phyloP scores from a whole-genome alignment of 1,139 yeast genomes.

The Yamadazyma mexicana region DNA sequence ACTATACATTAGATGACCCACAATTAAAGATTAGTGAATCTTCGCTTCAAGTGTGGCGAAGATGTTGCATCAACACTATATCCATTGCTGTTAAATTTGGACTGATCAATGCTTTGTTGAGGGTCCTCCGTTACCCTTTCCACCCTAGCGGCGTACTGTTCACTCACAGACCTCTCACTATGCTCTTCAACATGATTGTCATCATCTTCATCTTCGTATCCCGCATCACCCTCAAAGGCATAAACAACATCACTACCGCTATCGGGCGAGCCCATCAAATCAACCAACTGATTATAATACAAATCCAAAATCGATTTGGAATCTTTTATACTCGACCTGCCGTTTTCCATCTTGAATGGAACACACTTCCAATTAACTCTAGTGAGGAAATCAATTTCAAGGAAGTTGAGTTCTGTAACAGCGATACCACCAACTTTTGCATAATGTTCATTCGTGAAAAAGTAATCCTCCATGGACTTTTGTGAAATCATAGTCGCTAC shows the following conservation, averaged over 20 bases:
- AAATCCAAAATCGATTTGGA: conserved; percentile 52
- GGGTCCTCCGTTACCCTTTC: too few species aligned
- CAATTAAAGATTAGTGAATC: conserved; percentile 13
- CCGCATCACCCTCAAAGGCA: conserved; percentile 11
- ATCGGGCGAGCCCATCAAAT: conserved; percentile 52
- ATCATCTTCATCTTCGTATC: conserved; percentile 9
- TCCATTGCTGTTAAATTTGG: conserved; percentile 26
- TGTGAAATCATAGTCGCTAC: conserved; percentile 92
- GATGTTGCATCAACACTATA: conserved; percentile 32
- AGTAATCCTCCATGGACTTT: conserved; percentile 90
- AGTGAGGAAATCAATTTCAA: conserved; percentile 83
- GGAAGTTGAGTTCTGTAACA: conserved; percentile 75
- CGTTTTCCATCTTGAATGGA: conserved; percentile 37
- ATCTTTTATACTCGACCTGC: conserved; percentile 29
- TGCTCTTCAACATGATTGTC: conserved; percentile 11
- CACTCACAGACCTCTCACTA: too few species aligned
- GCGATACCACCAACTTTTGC: conserved; percentile 97
- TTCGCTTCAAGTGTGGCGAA: conserved; percentile 38
- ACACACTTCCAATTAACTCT: conserved; percentile 70
- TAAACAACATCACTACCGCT: conserved; percentile 16
- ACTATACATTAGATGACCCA: background rate
- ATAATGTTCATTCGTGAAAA: conserved; percentile 90
- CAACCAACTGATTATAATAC: conserved; percentile 62
- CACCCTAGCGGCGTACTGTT: too few species aligned
- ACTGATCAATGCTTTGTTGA: conserved; percentile 6